Base-by-base conservation (phyloP, 169 alveolate species). In the Plasmodium ovale region DNA sequence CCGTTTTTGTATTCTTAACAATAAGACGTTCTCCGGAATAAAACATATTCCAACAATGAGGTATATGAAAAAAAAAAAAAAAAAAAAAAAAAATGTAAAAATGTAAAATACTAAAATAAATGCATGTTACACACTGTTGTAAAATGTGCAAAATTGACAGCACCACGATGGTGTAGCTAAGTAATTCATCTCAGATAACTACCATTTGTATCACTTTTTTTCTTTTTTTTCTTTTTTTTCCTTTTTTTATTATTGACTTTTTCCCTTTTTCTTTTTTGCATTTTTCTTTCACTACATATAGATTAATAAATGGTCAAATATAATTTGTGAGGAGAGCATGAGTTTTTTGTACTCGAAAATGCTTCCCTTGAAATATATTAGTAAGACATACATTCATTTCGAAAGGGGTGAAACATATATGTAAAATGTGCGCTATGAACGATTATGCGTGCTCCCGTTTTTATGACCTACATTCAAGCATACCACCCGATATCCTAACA, bases 271-370 rank as follows among this genome's bases (percentile, higher is more conserved):
- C 16, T 47, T 49, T 16, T 70, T 19, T 58, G 21, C 58, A 72
- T 29, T 19, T 19, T 47, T 49, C 19, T 60, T 23, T 59, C 25
- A 49, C 33, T 59, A 67, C 25, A 31, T 60, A 14, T 58, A 82
- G 90, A 82, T 82, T 27, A 82, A 82, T 31, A 56, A 82, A 31
- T 82, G 90, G 90, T 82, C 90, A 29, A 82, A 82, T 64, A 14
- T 51, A 1, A 82, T 82, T 39, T 82, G 90, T 19, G 90, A 82
- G 65, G 44, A 33, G 19, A 51, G 84, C 33, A 82, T 82, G 90
- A 70, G 33, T 19, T 82, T 33, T 47, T 59, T 82, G 33, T 82
- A 65, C 71, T 82, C 90, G 25, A 82, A 64, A 49, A 65, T 65
- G 90, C 74, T 82, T 33, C 90, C 90, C 16, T 25, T 37, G 21